Evolutionary conservation across 345 rosid species (phyloP), one percentile per base, ranked within the genome.

Genomic region (Gynandropsis gynandra): DNA sequence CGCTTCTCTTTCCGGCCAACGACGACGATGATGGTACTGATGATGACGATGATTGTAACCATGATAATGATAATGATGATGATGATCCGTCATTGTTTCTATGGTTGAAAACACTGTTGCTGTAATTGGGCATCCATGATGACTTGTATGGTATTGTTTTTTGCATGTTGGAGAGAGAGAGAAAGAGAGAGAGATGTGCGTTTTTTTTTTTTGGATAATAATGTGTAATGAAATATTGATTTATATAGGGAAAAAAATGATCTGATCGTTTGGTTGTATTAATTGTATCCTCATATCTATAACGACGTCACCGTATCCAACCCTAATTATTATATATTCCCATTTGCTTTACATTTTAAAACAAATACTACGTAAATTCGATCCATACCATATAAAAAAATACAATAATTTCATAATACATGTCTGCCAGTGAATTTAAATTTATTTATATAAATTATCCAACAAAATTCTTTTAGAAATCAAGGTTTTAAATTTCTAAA

Each of bases 231-330:
- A n/a, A n/a, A n/a, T n/a, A n/a, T 9, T 33, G 57, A 59, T 48
- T 47, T 66, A 59, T 66, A 66, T 59, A 66, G 61, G 52, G 56
- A 47, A 29, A n/a, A n/a, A n/a, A n/a, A n/a, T n/a, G n/a, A n/a
- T n/a, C n/a, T n/a, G 52, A 37, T 38, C 59, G 52, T 51, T 43
- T 56, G 29, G 58, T 18, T 52, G 46, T 20, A 40, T 34, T 36
- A 9, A 7, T 34, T 36, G 7, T 36, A 9, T 36, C 44, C 40
- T 59, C 11, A 53, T 59, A 66, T 66, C 65, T 4, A 9, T 32
- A 46, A 12, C 42, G 21, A 59, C 56, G 61, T 66, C 65, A 66
- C 52, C 56, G 52, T 66, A 66, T 66, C 65, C 32, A 21, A 47
- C 53, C 16, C 4, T 24, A 6, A 40, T 35, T 39, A 66, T 46